Base-by-base conservation (phyloP, 2,329 filamentous ascomycete species). In the Curvularia verruculosa region DNA sequence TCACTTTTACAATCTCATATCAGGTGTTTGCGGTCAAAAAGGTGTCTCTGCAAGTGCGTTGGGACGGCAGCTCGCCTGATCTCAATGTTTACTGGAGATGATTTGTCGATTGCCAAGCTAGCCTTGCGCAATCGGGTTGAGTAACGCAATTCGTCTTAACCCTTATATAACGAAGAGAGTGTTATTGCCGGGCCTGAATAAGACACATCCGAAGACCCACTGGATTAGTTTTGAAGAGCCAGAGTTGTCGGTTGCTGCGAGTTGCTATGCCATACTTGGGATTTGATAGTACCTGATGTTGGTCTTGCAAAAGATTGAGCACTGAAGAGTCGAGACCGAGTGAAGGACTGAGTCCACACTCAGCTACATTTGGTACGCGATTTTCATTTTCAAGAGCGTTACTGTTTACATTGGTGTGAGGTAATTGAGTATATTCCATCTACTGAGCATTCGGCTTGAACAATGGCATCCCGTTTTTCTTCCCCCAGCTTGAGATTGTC, bases 401-500 rank as follows among this genome's bases (percentile, higher is more conserved):
- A 36, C 34, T 18, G 23, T n/a, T 43, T 10, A 15, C 5, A 21
- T 29, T 46, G 10, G 31, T 18, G 12, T 39, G 15, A 28, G 23
- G 39, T 39, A 13, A 5, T 6, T 31, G 28, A 21, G n/a, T 10
- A 23, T 5, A n/a, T n/a, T 6, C 12, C 12, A 24, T 15, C 50
- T 69, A 69, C 31, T 72, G 69, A 8, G 69, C 68, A 45, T 73
- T 63, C n/a, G 54, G 60, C 52, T 57, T 69, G 24, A 69, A 67
- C 24, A 54, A 56, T 2, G 67, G 69, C 74, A 76, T 76, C 0
- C 84, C 84, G 58, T 85, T 78, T 71, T 83, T 80, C 73, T 82
- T 83, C 3, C 85, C 85, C 79, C 82, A 87, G 26, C 80, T 78
- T 74, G 80, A 84, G 13, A 85, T 82, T 69, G 84, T 86, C 24